Evolutionary conservation across 768 basidiomycete genomes (phyloP).

Genomic region (Russula virescens): DNA sequence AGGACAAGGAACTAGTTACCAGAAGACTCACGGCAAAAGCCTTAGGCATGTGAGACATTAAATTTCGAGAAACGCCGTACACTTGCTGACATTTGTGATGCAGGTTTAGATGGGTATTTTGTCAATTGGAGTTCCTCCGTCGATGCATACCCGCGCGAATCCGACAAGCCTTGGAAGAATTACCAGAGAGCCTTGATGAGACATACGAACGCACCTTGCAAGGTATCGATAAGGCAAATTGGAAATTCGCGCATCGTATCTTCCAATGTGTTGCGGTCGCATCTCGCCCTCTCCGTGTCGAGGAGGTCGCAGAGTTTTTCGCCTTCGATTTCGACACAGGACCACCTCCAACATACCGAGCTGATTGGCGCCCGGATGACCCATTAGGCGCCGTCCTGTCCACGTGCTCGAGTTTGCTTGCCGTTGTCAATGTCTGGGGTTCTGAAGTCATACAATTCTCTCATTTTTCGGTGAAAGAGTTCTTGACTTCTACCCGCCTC

Average conservation of each 20-base stretch:
- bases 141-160: background rate
- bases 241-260: background rate
- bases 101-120: no score
- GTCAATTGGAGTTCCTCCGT: background rate
- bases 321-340: background rate
- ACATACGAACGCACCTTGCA: background rate
- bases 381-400: background rate
- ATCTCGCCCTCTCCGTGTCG: no score
- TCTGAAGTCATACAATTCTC: no score
- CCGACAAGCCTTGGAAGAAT: background rate
- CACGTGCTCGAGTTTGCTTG: background rate
- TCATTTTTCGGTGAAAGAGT: background rate
- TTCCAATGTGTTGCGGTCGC: background rate
- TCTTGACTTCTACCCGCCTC: background rate
- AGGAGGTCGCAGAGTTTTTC: background rate
- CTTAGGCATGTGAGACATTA: no score
- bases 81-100: no score
- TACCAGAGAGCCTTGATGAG: background rate
- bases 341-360: background rate
- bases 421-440: background rate
- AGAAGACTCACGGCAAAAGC: no score
- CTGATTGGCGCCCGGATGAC: background rate
- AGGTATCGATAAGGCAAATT: background rate
- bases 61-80: no score
- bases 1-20: no score